These are phyloP conservation scores for Fusarium verticillioides DNA, from an alignment of 2,329 filamentous ascomycete genomes.

Conservation along the genomic window DNA sequence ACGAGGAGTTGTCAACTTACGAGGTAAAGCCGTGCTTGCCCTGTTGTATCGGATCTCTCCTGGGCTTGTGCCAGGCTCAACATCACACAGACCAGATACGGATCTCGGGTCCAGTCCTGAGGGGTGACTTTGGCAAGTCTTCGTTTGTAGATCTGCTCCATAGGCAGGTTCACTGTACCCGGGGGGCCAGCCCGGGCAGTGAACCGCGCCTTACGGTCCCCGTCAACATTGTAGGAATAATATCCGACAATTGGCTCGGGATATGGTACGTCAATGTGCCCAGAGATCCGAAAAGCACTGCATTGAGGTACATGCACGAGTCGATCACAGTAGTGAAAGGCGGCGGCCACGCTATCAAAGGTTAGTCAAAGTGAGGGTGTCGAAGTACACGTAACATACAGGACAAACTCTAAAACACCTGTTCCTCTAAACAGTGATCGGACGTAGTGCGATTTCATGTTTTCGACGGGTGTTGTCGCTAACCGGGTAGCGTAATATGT, in stretches of 20 bases:
- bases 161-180: background rate
- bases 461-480: background rate
- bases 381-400: background rate
- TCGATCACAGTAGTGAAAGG: background rate
- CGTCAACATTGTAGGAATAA: background rate
- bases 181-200: background rate
- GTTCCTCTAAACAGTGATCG: background rate
- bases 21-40: background rate
- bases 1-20: background rate
- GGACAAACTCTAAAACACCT: background rate
- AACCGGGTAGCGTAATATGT: background rate
- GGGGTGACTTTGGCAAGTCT: background rate
- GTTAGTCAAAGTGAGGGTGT: background rate
- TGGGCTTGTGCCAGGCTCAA: background rate
- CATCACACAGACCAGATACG: background rate
- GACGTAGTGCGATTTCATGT: background rate
- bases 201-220: background rate
- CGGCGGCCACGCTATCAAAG: background rate
- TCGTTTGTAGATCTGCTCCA: background rate
- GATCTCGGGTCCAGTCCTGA: background rate
- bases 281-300: background rate
- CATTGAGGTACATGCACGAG: background rate
- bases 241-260: background rate
- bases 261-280: background rate
- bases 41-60: background rate